Conservation (phyloP, 108 stramenopile species). For the Heterococcus sp. region DNA sequence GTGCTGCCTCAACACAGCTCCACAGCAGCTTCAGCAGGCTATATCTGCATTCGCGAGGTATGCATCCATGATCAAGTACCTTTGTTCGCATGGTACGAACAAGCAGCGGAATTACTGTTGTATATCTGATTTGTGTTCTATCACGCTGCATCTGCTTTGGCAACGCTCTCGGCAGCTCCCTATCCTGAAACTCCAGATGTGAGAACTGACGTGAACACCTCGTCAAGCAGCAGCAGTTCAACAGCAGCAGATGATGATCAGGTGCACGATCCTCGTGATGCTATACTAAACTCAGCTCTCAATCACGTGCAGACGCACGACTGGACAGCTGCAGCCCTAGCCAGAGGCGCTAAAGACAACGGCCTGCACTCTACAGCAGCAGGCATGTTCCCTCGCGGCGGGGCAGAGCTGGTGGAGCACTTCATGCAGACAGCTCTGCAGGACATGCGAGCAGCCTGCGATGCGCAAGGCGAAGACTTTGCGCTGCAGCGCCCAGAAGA, state of each 20-base stretch:
- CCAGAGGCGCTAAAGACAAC: slow-evolving; percentile 13
- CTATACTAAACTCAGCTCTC: slow-evolving; percentile 13
- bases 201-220: too few relatives aligned
- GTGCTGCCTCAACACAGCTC: too few relatives aligned
- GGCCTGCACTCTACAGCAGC: slow-evolving; percentile 23
- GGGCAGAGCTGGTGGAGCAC: slow-evolving; percentile 11
- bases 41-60: too few relatives aligned
- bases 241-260: background rate
- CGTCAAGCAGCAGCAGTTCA: background rate
- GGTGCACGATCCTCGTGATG: slow-evolving; percentile 3
- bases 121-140: too few relatives aligned
- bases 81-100: too few relatives aligned
- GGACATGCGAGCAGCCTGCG: background rate
- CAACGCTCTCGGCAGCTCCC: too few relatives aligned
- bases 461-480: background rate
- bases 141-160: too few relatives aligned
- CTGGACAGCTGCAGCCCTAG: slow-evolving; percentile 14
- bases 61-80: too few relatives aligned
- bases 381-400: slow-evolving; percentile 34
- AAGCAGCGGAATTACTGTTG: too few relatives aligned
- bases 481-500: background rate
- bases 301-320: slow-evolving; percentile 14
- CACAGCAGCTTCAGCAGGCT: too few relatives aligned
- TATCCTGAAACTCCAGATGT: too few relatives aligned
- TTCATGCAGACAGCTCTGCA: slow-evolving; percentile 10